Evolutionary conservation across 2,329 filamentous ascomycete species (phyloP), one percentile per base, ranked within the genome.

Genomic region (Exophiala viscosa): DNA sequence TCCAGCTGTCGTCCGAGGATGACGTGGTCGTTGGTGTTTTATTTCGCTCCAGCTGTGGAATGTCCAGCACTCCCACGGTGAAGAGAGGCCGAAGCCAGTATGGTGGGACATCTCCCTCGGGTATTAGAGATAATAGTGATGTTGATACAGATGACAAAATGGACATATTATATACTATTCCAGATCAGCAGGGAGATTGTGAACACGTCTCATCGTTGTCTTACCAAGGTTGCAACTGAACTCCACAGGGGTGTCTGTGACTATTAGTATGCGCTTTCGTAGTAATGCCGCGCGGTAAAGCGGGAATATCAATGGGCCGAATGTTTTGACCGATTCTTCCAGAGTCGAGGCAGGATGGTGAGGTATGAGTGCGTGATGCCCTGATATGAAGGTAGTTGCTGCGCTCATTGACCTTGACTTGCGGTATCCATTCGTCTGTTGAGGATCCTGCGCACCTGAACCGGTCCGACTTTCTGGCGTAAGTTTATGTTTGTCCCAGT

Each of bases 241-340:
- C 67, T 91, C 86, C 17, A 99, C 90, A 0, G 93, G 93, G 9
- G 91, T 85, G 67, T 91, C 84, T 14, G 87, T 86, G 20, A 93
- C 86, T 56, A 99, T 85, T 46, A 99, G 72, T 50, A 99, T 92
- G 52, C 93, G 83, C 72, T 93, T 92, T 51, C 92, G 83, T 57
- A 96, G 73, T 45, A 99, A 73, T 6, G 91, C 90, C 40, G 90
- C 90, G 62, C 93, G 84, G 63, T 96, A 87, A 57, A 99, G 81
- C 9, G 93, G 89, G 66, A 96, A 99, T 45, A 97, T 83, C 50
- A 99, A 76, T 1, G 93, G 93, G 0, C 93, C 93, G 66, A 97
- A 95, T 7, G 81, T 82, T 61, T 93, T 85, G 41, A 97, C 72
- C 58, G 96, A 82, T 32, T 80, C 78, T 9, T 85, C 81, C 59